Conservation (phyloP, 164 flowering plant genomes). For the Protea cynaroides region DNA sequence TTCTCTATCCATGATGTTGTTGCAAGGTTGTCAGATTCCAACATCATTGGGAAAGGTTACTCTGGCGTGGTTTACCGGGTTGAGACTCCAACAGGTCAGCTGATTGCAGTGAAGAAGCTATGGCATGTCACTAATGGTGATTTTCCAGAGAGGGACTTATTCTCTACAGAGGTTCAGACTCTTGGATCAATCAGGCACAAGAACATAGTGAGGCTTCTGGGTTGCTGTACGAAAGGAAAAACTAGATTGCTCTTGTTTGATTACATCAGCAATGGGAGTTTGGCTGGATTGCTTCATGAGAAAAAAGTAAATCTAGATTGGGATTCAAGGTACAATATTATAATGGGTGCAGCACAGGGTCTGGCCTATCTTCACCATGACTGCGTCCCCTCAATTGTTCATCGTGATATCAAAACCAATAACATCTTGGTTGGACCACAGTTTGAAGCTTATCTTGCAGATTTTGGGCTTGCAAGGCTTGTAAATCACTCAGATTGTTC, state of each 20-base stretch:
- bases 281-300: constrained; percentile 47
- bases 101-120: constrained; percentile 57
- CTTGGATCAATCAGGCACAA: constrained; percentile 61
- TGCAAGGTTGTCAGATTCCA: constrained; percentile 32
- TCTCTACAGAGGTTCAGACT: constrained; percentile 47
- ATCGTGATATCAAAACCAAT: constrained; percentile 56
- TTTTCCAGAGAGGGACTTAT: constrained; percentile 38
- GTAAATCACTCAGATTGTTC: constrained; percentile 28
- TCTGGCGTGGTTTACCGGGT: constrained; percentile 62
- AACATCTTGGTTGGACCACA: constrained; percentile 54
- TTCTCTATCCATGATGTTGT: constrained; percentile 46
- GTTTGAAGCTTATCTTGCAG: constrained; percentile 55
- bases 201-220: constrained; percentile 60
- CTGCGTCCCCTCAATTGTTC: constrained; percentile 56
- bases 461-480: constrained; percentile 62
- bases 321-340: constrained; percentile 51
- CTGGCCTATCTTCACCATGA: constrained; percentile 68
- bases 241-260: constrained; percentile 53
- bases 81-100: constrained; percentile 34
- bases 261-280: constrained; percentile 53
- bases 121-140: constrained; percentile 38
- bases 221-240: constrained; percentile 41
- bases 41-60: constrained; percentile 49
- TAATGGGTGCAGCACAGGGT: constrained; percentile 56
- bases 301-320: constrained; percentile 40